Percentiles rank a stretch among this genome's conserved stretches.
Evolutionary conservation across 208 protist genomes (phyloP).

Genomic region (Leishmania major): DNA sequence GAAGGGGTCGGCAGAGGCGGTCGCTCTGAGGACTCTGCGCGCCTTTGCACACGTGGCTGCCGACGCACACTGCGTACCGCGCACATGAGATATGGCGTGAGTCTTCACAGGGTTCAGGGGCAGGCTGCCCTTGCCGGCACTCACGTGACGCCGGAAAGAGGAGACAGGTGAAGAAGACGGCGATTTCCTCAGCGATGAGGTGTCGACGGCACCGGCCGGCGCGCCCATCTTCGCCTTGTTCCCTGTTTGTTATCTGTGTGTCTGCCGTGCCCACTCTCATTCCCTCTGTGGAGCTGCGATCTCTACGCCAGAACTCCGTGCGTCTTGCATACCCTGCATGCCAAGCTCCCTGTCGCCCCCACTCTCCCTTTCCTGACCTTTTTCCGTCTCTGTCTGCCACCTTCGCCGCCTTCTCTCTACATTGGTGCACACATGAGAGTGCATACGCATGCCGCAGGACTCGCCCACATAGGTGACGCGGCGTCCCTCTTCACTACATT

Average conservation of each 20-base stretch:
- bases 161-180: neutral
- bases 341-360: neutral
- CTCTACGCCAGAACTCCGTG: neutral
- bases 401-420: neutral
- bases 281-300: neutral
- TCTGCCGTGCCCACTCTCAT: neutral
- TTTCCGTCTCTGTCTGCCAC: neutral
- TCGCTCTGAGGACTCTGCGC: neutral
- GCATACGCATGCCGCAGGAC: neutral
- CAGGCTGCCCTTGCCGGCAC: neutral
- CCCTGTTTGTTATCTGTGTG: neutral
- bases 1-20: neutral
- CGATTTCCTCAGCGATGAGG: neutral
- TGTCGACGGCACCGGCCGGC: neutral
- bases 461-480: neutral
- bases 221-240: neutral
- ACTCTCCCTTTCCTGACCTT: neutral
- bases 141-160: neutral
- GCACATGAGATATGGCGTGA: neutral
- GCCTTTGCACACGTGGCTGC: neutral
- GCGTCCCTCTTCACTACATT: neutral
- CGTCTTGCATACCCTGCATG: neutral
- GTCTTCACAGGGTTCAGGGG: no score
- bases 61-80: neutral
- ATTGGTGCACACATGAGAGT: neutral